Conservation (phyloP, 2,329 filamentous ascomycete species). For the Thelonectria rubi region DNA sequence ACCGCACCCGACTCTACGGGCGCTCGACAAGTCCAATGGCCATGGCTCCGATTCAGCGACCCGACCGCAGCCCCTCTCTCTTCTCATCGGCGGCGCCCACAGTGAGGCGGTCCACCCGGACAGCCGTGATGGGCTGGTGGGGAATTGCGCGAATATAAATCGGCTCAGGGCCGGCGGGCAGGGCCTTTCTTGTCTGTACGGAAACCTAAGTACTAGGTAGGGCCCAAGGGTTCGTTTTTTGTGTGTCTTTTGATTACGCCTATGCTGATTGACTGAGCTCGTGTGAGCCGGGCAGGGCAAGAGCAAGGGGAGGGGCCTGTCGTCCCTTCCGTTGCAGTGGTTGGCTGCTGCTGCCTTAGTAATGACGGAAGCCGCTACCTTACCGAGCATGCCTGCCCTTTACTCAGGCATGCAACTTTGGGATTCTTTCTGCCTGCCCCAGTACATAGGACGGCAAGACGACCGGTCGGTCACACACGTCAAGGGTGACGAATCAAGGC, state of each 20-base stretch:
- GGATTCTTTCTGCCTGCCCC: conserved; percentile 9
- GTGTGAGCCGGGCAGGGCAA: conserved; percentile 14
- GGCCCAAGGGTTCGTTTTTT: conserved; percentile 13
- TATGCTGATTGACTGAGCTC: conserved; percentile 29
- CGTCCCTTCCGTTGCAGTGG: background rate
- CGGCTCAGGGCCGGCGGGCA: conserved; percentile 36
- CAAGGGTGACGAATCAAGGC: background rate
- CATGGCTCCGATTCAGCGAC: conserved; percentile 13
- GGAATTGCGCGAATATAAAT: conserved; percentile 49
- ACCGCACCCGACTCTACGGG: background rate
- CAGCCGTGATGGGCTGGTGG: conserved; percentile 42
- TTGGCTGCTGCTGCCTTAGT: background rate
- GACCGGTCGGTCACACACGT: conserved; percentile 1
- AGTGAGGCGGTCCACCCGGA: conserved; percentile 25
- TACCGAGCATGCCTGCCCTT: background rate
- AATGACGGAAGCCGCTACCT: background rate
- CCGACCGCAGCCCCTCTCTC: background rate
- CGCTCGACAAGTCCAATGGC: background rate
- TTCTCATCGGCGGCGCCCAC: conserved; percentile 2
- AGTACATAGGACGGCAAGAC: background rate
- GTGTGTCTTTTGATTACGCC: conserved; percentile 28
- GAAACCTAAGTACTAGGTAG: background rate
- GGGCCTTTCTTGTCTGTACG: conserved; percentile 18
- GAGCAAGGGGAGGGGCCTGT: conserved; percentile 2
- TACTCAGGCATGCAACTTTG: conserved; percentile 6